Evolutionary conservation across 768 basidiomycete species (phyloP), one percentile per base, ranked within the genome.

Genomic region (Mycena galopus): DNA sequence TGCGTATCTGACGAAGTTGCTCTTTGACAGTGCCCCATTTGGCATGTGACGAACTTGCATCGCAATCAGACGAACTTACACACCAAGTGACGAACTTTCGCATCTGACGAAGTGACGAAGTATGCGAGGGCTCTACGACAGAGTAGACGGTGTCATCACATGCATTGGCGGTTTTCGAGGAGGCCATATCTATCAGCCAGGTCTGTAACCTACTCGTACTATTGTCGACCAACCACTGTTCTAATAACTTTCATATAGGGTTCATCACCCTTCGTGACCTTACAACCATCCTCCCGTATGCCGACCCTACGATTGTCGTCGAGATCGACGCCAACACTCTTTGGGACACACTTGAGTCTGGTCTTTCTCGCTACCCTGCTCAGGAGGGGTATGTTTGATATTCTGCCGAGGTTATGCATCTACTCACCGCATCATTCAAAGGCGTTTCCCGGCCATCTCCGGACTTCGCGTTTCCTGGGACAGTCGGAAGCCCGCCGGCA

Each of bases 281-380:
- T 69, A 75, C 91, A n/a, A 91, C 92, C 72, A 90, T 92, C n/a
- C 78, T 92, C 58, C 91, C 91, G 1, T 92, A 90, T 67, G 87
- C 89, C 53, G 91, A 92, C 63, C 87, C 90, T 1, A 82, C 87
- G 6, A 85, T 92, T 5, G 90, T 91, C n/a, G 75, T 91, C n/a
- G 87, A 91, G 74, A 74, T 92, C 33, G 84, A 89, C 66, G 91
- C 91, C 0, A 82, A 86, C 76, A 81, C 87, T 0, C 83, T n/a
- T 92, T 51, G 90, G 88, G 86, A 84, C 37, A 85, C 87, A 0
- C 72, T 92, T 35, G 91, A 92, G 70, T 79, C 80, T 19, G 85
- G 85, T 10, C 79, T 92, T 25, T 82, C 82, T 62, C 90, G 84
- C 66, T 91, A 88, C 83, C 91, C 91, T 1, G 87, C 89, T 21